Percentiles rank a stretch among this genome's conserved stretches.
Conservation (phyloP, 768 basidiomycete species). For the Phaeotremella skinneri region DNA sequence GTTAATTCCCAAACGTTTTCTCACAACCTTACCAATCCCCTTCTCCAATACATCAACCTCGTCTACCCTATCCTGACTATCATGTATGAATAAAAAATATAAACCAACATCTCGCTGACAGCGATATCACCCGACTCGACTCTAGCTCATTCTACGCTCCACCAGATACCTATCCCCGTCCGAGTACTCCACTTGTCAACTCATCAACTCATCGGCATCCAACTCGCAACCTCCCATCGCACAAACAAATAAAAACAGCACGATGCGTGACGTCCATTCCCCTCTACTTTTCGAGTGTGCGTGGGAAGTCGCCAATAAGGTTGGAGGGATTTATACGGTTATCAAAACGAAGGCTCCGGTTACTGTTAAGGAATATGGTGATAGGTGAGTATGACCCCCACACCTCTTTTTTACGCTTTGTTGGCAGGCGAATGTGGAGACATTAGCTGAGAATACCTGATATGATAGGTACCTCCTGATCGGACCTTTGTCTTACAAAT, state of each 20-base stretch:
- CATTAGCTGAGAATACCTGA: conserved; percentile 52
- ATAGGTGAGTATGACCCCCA: conserved; percentile 27
- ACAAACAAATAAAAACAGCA: background rate
- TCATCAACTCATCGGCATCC: background rate
- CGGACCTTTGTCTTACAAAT: conserved; percentile 97
- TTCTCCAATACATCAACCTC: no score
- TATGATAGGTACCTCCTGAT: conserved; percentile 78
- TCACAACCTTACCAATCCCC: no score
- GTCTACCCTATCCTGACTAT: no score
- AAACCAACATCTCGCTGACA: no score
- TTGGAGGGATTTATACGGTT: conserved; percentile 98
- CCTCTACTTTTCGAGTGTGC: conserved; percentile 89
- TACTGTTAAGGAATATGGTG: conserved; percentile 86
- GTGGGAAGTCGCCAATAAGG: conserved; percentile 99
- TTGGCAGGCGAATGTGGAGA: conserved; percentile 42
- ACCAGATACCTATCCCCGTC: no score
- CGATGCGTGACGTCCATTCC: conserved; percentile 55
- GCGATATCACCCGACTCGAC: no score
- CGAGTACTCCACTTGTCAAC: background rate
- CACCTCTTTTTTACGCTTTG: background rate
- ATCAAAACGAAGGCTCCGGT: conserved; percentile 99
- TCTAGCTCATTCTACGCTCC: no score
- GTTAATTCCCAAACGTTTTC: no score
- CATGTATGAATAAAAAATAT: no score
- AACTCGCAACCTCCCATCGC: background rate